phyloP scores from a whole-genome alignment of 2,329 filamentous ascomycete species.

The Verticillium nubilum region DNA sequence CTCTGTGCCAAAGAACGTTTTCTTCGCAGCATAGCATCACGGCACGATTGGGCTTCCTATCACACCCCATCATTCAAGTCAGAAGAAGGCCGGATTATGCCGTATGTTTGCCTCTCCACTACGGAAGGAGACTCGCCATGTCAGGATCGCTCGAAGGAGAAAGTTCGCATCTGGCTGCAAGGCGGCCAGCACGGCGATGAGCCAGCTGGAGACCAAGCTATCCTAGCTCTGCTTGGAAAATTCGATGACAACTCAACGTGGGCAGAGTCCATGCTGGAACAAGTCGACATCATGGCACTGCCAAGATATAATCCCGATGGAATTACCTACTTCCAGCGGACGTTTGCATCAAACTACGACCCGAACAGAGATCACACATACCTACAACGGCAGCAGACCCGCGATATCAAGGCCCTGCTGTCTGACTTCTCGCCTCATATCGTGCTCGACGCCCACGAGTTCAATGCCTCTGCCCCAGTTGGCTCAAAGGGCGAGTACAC shows the following conservation, averaged over 20 bases:
- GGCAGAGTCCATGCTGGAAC: slow-evolving; percentile 4
- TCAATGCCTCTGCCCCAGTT: slow-evolving; percentile 2
- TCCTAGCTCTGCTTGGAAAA: slow-evolving; percentile 8
- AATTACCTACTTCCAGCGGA: slow-evolving; percentile 7
- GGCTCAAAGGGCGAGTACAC: slow-evolving; percentile 5
- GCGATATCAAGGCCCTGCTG: slow-evolving; percentile 4
- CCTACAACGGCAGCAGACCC: slow-evolving; percentile 6
- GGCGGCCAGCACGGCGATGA: slow-evolving; percentile 8
- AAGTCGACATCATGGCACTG: slow-evolving; percentile 6
- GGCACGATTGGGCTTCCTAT: slow-evolving; percentile 18
- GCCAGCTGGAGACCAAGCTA: slow-evolving; percentile 7
- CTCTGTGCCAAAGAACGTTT: slow-evolving; percentile 8
- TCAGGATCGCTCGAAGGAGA: background rate
- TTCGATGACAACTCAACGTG: slow-evolving; percentile 4
- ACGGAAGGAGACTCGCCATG: background rate
- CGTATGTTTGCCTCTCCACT: slow-evolving; percentile 10
- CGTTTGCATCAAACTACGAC: slow-evolving; percentile 6
- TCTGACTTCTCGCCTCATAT: slow-evolving; percentile 7
- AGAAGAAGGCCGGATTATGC: slow-evolving; percentile 13
- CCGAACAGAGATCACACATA: slow-evolving; percentile 9
- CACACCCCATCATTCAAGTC: slow-evolving; percentile 12
- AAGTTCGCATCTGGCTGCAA: slow-evolving; percentile 9
- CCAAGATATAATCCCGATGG: slow-evolving; percentile 10
- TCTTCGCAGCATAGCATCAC: slow-evolving; percentile 14
- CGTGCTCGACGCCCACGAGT: slow-evolving; percentile 8